Evolutionary conservation across 2,329 filamentous ascomycete genomes (phyloP), one percentile per base, ranked within the genome.

Genomic region (Xylaria sp.): DNA sequence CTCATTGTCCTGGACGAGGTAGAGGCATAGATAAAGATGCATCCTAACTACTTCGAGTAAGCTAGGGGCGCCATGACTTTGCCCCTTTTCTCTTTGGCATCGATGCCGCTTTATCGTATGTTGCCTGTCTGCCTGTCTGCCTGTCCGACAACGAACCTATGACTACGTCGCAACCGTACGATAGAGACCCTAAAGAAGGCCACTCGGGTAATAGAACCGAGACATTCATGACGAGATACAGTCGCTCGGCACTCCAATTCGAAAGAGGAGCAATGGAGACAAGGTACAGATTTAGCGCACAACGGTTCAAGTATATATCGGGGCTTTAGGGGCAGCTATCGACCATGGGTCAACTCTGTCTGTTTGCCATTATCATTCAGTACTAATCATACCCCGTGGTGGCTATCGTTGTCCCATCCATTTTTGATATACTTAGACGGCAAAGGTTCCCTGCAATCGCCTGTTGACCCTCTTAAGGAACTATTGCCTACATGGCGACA

Each of bases 71-170:
- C 27, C 12, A 10, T 69, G 67, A 27, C 21, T 25, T 9, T 63
- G 44, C 16, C 47, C 27, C 37, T 5, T 29, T 50, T 35, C 32
- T 35, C 23, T 35, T 32, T 23, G 48, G 18, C 58, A 54, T 70
- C 65, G 66, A 57, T 71, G 73, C 72, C 69, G 72, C 74, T 74
- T 73, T 75, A 74, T 70, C 68, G 27, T 58, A 69, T 69, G 69
- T 60, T 63, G 63, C 61, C 21, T 6, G 32, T 35, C 32, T 65
- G 68, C 65, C 59, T 6, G 32, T 35, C 32, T 65, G 68, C 65
- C 59, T 67, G 64, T 64, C 18, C 64, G 47, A 66, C 55, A 60
- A 65, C 66, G 64, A 68, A 54, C 65, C 61, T 42, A n/a, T 47
- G 57, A 65, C 69, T 69, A 71, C 65, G 63, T 71, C 69, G 69